Percentiles rank a stretch among this genome's conserved stretches.
These are phyloP conservation scores for Pyrenophora graminea DNA, from an alignment of 2,329 filamentous ascomycete species.

Conservation along the genomic window DNA sequence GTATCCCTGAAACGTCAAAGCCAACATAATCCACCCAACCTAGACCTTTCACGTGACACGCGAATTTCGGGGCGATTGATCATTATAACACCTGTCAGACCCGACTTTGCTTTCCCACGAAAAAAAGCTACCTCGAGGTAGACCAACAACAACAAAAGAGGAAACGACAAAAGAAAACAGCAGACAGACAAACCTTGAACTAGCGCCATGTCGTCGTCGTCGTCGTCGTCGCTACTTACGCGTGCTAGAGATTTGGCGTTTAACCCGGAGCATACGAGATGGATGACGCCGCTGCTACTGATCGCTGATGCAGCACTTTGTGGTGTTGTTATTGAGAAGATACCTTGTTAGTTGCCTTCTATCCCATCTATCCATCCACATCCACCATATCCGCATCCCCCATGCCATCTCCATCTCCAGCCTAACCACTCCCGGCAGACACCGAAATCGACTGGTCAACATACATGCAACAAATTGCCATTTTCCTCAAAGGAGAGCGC, in stretches of 20 bases:
- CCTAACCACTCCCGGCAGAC: conserved; percentile 57
- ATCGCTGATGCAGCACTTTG: conserved; percentile 73
- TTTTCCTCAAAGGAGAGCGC: conserved; percentile 81
- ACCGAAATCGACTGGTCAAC: conserved; percentile 98
- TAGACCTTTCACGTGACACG: conserved; percentile 29
- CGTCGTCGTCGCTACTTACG: conserved; percentile 27
- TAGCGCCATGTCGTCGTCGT: conserved; percentile 35
- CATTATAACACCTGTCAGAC: conserved; percentile 26
- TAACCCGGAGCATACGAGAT: conserved; percentile 62
- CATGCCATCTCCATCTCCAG: conserved; percentile 39
- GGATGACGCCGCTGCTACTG: conserved; percentile 70
- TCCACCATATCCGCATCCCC: no score
- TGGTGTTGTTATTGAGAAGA: conserved; percentile 73
- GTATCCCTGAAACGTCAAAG: conserved; percentile 29
- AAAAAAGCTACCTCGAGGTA: neutral
- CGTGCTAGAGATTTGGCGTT: conserved; percentile 48
- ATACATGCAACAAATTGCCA: conserved; percentile 90
- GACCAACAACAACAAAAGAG: neutral
- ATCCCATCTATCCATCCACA: no score
- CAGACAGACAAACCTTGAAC: no score
- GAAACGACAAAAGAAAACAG: neutral
- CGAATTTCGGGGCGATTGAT: neutral
- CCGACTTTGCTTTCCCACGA: conserved; percentile 2
- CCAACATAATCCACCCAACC: no score
- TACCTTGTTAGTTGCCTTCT: conserved; percentile 66